Percentiles rank a stretch among this genome's conserved stretches.
phyloP scores from a whole-genome alignment of 1,284 basidiomycete genomes.

The Cryptococcus sp. region DNA sequence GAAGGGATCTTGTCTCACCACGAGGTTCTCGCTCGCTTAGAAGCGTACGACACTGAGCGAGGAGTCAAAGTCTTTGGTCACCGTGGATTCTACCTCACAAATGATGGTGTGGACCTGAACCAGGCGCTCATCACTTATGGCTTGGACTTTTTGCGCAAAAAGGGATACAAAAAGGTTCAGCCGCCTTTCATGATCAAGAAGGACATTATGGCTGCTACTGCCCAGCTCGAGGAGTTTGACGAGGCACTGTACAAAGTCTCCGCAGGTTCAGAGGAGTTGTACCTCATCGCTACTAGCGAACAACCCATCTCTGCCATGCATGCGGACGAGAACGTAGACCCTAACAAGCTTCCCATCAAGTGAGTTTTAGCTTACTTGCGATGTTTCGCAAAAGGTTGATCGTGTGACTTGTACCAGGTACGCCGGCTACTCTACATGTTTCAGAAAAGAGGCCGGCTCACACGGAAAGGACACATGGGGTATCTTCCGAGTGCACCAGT shows the following conservation, averaged over 20 bases:
- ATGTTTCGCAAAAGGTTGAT: too few relatives aligned
- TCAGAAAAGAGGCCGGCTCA: slow-evolving; percentile 97
- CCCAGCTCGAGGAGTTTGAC: slow-evolving; percentile 96
- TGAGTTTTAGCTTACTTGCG: slow-evolving; percentile 59
- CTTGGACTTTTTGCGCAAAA: slow-evolving; percentile 83
- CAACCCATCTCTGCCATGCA: slow-evolving; percentile 97
- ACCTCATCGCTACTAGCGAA: slow-evolving; percentile 97
- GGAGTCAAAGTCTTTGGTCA: slow-evolving; percentile 93
- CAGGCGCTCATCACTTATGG: slow-evolving; percentile 95
- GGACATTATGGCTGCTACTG: slow-evolving; percentile 95
- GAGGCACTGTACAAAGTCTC: slow-evolving; percentile 93
- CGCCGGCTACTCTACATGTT: slow-evolving; percentile 82
- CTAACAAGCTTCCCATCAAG: slow-evolving; percentile 81
- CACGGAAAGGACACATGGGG: slow-evolving; percentile 99
- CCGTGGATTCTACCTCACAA: slow-evolving; percentile 92
- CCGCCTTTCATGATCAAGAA: slow-evolving; percentile 99
- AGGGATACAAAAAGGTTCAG: slow-evolving; percentile 89
- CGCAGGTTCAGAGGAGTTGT: slow-evolving; percentile 92
- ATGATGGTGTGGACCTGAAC: slow-evolving; percentile 95
- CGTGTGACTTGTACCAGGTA: slow-evolving; percentile 47
- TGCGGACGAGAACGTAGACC: slow-evolving; percentile 97
- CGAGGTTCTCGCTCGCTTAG: slow-evolving; percentile 89
- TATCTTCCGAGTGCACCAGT: slow-evolving; percentile 99
- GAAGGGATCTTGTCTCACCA: slow-evolving; percentile 89
- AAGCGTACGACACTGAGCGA: slow-evolving; percentile 94